Conservation (phyloP, 495 filamentous ascomycete genomes). For the Lasiosphaeria hispida region DNA sequence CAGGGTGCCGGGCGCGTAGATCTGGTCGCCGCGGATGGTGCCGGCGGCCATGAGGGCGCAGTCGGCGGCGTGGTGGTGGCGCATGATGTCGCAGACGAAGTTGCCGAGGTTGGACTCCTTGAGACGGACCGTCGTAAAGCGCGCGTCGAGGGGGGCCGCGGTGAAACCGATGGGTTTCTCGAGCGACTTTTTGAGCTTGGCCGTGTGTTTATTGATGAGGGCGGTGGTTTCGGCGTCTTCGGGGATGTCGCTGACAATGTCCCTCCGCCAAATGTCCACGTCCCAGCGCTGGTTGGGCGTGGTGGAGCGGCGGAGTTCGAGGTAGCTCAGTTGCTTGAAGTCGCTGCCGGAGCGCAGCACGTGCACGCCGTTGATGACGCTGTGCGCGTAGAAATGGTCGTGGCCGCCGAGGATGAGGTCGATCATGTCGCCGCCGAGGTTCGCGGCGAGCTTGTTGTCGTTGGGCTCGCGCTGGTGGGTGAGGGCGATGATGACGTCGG, state of each 20-base stretch:
- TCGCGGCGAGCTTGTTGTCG: constrained; percentile 74
- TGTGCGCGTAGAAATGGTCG: constrained; percentile 83
- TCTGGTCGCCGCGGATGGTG: constrained; percentile 86
- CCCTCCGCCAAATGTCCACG: constrained; percentile 71
- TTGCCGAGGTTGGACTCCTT: constrained; percentile 83
- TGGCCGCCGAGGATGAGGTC: constrained; percentile 87
- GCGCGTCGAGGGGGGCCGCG: constrained; percentile 72
- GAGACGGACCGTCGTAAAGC: constrained; percentile 76
- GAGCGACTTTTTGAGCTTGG: constrained; percentile 67
- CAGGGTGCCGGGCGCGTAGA: constrained; percentile 78
- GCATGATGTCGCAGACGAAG: constrained; percentile 88
- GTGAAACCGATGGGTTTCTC: constrained; percentile 84
- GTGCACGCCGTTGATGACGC: constrained; percentile 71
- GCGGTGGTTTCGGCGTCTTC: constrained; percentile 54
- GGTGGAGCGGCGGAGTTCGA: constrained; percentile 62
- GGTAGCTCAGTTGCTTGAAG: constrained; percentile 86
- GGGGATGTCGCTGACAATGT: constrained; percentile 64
- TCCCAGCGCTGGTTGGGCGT: constrained; percentile 58
- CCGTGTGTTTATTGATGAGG: constrained; percentile 66
- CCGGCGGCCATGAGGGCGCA: constrained; percentile 82
- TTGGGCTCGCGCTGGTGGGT: constrained; percentile 87
- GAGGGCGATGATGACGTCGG: constrained; percentile 75
- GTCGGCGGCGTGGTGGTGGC: constrained; percentile 73
- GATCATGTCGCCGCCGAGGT: constrained; percentile 59
- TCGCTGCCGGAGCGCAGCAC: constrained; percentile 80